Percentiles rank a stretch among this genome's conserved stretches.
phyloP scores from a whole-genome alignment of 2,329 filamentous ascomycete genomes.

The Fusarium cyanostomum region DNA sequence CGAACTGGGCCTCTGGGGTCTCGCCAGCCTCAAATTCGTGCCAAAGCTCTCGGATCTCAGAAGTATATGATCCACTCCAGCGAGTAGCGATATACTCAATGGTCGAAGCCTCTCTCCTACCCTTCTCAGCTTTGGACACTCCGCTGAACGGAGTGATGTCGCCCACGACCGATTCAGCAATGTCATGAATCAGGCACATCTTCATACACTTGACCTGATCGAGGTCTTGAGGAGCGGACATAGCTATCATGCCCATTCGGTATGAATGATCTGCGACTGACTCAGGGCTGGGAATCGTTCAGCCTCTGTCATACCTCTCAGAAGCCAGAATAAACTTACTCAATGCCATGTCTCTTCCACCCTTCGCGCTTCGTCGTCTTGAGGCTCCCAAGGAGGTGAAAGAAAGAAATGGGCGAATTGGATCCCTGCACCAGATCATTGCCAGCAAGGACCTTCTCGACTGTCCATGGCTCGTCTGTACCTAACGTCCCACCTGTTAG shows the following conservation, averaged over 20 bases:
- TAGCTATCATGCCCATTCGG: conserved; percentile 95
- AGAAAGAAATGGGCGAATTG: conserved; percentile 84
- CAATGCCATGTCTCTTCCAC: conserved; percentile 88
- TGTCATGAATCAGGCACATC: conserved; percentile 97
- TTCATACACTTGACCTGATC: conserved; percentile 87
- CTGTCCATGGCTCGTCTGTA: conserved; percentile 54
- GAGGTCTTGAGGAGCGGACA: conserved; percentile 80
- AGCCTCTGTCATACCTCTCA: background rate
- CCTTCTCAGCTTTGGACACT: conserved; percentile 89
- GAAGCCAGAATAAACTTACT: conserved; percentile 18
- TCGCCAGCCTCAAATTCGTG: conserved; percentile 91
- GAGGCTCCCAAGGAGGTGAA: conserved; percentile 89
- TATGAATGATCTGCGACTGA: conserved; percentile 99
- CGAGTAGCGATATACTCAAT: conserved; percentile 87
- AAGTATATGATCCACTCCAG: conserved; percentile 73
- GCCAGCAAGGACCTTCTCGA: conserved; percentile 69
- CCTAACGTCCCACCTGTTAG: conserved; percentile 10
- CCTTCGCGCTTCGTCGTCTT: conserved; percentile 97
- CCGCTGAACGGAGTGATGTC: conserved; percentile 95
- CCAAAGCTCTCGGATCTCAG: conserved; percentile 82
- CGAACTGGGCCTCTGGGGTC: conserved; percentile 85
- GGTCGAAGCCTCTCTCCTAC: conserved; percentile 80
- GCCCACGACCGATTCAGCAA: conserved; percentile 95
- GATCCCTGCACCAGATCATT: conserved; percentile 65
- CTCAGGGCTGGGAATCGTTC: conserved; percentile 67